A percentile compares a stretch with the other conserved stretches of the same genome.
Conservation (phyloP, 208 protist species). For the Leishmania martiniquensis region DNA sequence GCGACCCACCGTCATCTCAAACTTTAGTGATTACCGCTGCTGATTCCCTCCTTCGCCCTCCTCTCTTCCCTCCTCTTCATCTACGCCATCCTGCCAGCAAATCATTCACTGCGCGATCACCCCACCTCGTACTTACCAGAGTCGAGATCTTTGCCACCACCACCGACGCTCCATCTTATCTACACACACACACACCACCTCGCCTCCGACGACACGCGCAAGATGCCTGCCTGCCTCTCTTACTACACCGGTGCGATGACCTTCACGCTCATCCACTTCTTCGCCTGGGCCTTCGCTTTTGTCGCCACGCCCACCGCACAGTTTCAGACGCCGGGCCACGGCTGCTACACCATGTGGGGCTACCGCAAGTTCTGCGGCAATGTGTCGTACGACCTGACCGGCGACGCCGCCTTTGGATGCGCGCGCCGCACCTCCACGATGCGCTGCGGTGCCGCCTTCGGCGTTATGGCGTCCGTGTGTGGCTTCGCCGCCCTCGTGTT, state of each 20-base stretch:
- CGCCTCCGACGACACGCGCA: too few relatives aligned
- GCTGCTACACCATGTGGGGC: conserved; percentile 58
- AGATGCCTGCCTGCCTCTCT: conserved; percentile 21
- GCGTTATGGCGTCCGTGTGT: conserved; percentile 36
- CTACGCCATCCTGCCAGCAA: background rate
- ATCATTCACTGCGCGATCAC: background rate
- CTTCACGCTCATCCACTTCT: conserved; percentile 38
- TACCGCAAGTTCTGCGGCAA: conserved; percentile 38
- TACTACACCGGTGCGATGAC: conserved; percentile 34
- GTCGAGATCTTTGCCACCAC: background rate
- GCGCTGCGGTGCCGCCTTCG: conserved; percentile 40
- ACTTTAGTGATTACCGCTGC: background rate
- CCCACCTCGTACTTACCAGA: background rate
- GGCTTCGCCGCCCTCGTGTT: conserved; percentile 41
- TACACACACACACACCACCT: background rate
- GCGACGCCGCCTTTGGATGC: conserved; percentile 34
- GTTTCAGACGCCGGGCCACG: conserved; percentile 20
- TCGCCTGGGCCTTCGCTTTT: conserved; percentile 43
- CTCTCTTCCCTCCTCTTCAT: background rate
- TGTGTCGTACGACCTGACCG: conserved; percentile 28
- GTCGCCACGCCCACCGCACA: conserved; percentile 43
- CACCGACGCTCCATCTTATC: background rate
- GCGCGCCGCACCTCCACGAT: conserved; percentile 32
- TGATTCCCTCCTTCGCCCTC: background rate
- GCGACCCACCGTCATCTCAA: background rate